A percentile compares a stretch with the other conserved stretches of the same genome.
Conservation (phyloP, 495 filamentous ascomycete genomes). For the Jackrogersella multiformis region DNA sequence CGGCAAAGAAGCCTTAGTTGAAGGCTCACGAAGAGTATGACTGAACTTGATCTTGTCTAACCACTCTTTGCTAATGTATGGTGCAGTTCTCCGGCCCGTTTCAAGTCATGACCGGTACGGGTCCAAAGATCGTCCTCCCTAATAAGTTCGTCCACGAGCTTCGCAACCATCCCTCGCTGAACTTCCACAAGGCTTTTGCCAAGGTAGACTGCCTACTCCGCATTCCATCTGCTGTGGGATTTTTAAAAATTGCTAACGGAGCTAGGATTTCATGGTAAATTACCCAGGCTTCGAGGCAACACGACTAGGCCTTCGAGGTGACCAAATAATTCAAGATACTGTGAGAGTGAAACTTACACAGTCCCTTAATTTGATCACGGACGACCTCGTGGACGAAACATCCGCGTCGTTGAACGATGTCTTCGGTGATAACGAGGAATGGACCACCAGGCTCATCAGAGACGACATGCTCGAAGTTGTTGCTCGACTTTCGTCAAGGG, state of each 20-base stretch:
- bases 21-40: slow-evolving; percentile 37
- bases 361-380: slow-evolving; percentile 53
- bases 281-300: slow-evolving; percentile 60
- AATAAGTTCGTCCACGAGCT: slow-evolving; percentile 61
- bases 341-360: slow-evolving; percentile 60
- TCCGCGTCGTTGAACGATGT: slow-evolving; percentile 50
- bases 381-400: slow-evolving; percentile 57
- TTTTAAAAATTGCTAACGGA: slow-evolving; percentile 7
- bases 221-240: not conserved
- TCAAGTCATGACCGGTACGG: slow-evolving; percentile 45
- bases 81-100: slow-evolving; percentile 43
- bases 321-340: slow-evolving; percentile 48
- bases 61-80: slow-evolving; percentile 10
- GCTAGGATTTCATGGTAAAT: slow-evolving; percentile 55
- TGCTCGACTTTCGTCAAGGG: slow-evolving; percentile 55
- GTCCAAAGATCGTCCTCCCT: slow-evolving; percentile 55
- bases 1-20: slow-evolving; percentile 31
- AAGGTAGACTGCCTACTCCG: slow-evolving; percentile 45
- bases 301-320: slow-evolving; percentile 35
- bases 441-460: slow-evolving; percentile 33
- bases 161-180: slow-evolving; percentile 52
- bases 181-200: slow-evolving; percentile 52
- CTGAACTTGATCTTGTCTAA: not conserved
- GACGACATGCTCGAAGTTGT: slow-evolving; percentile 53
- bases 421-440: slow-evolving; percentile 43